A percentile compares a stretch with the other conserved stretches of the same genome.
These are phyloP conservation scores for Cladosporium sp. DNA, from an alignment of 2,329 filamentous ascomycete species.

Conservation along the genomic window DNA sequence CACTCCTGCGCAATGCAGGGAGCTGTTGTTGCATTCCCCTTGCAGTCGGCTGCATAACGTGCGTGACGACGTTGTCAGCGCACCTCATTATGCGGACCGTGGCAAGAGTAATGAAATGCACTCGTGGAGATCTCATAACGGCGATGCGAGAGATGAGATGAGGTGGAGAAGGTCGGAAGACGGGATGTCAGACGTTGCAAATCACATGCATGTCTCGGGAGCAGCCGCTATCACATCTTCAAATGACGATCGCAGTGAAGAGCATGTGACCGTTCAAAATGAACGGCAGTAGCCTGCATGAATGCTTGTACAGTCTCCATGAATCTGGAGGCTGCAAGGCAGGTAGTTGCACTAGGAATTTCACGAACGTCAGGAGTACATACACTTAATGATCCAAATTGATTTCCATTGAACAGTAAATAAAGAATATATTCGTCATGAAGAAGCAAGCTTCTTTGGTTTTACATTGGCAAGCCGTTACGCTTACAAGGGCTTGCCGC, in stretches of 20 bases:
- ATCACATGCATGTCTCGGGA: constrained; percentile 1
- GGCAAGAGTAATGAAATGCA: background rate
- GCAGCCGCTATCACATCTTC: background rate
- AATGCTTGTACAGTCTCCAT: too few species aligned
- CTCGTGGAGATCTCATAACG: constrained; percentile 5
- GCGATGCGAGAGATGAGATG: background rate
- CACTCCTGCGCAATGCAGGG: background rate
- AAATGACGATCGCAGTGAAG: background rate
- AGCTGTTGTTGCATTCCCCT: background rate
- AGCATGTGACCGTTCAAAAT: too few species aligned
- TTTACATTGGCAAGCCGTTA: background rate
- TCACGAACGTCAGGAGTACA: background rate
- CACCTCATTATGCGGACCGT: background rate
- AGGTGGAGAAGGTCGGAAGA: background rate
- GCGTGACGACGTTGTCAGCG: background rate
- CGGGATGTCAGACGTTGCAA: background rate
- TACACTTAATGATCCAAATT: background rate
- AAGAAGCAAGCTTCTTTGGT: background rate
- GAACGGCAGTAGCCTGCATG: too few species aligned
- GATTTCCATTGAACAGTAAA: background rate
- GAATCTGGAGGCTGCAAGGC: too few species aligned
- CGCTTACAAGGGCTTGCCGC: constrained; percentile 69
- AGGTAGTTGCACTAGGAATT: too few species aligned
- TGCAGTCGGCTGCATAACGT: background rate
- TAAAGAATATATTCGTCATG: background rate